Evolutionary conservation across 1,284 basidiomycete species (phyloP).

Genomic region (Ganoderma lucidum): DNA sequence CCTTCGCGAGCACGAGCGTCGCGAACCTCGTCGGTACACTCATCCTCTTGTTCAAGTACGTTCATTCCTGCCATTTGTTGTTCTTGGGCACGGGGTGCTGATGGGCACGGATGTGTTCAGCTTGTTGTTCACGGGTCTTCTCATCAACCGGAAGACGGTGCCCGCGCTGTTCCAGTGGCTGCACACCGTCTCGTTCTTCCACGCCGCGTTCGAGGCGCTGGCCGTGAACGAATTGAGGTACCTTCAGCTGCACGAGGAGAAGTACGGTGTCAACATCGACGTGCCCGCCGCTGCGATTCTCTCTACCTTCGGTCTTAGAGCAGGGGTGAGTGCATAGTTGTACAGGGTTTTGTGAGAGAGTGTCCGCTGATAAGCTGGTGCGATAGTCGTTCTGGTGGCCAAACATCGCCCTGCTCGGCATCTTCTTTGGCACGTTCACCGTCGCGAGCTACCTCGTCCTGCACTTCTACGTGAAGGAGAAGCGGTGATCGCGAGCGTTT

Average conservation of each 20-base stretch:
- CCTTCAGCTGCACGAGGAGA: conserved; percentile 92
- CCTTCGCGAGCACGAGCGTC: conserved; percentile 85
- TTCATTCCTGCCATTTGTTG: conserved; percentile 25
- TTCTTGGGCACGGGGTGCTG: background rate
- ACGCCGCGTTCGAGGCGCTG: conserved; percentile 97
- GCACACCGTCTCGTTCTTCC: conserved; percentile 95
- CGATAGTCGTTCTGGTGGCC: conserved; percentile 94
- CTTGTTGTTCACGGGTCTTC: conserved; percentile 92
- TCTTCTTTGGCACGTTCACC: conserved; percentile 86
- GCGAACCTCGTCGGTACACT: conserved; percentile 94
- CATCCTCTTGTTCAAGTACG: conserved; percentile 98
- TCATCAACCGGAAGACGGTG: conserved; percentile 94
- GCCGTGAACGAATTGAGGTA: conserved; percentile 96
- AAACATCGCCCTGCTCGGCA: conserved; percentile 82
- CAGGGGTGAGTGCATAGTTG: conserved; percentile 61
- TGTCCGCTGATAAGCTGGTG: conserved; percentile 9
- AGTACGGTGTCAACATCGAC: conserved; percentile 91
- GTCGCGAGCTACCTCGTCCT: conserved; percentile 80
- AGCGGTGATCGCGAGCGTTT: conserved; percentile 57
- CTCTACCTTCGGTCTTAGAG: conserved; percentile 88
- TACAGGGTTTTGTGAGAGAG: background rate
- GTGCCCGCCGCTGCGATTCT: conserved; percentile 94
- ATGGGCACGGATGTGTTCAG: conserved; percentile 49
- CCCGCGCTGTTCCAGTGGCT: conserved; percentile 82
- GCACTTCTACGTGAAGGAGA: conserved; percentile 91